These are phyloP conservation scores for Alternaria tenuissima DNA, from an alignment of 2,329 filamentous ascomycete species.

Conservation along the genomic window DNA sequence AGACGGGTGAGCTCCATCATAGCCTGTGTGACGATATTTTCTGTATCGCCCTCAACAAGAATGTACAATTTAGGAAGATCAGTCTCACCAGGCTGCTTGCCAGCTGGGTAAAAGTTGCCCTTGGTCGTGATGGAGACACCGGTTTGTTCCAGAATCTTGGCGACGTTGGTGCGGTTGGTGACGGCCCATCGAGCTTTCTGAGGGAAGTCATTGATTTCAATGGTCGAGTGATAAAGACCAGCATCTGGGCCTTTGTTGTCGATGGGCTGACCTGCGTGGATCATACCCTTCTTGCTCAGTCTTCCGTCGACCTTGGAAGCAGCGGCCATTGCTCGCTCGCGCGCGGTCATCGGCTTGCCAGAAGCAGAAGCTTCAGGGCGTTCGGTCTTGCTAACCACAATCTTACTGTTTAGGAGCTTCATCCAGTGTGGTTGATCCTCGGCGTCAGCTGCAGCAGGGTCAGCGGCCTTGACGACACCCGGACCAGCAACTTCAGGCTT, in stretches of 20 bases:
- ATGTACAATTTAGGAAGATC: conserved; percentile 96
- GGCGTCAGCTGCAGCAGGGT: conserved; percentile 21
- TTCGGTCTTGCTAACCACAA: conserved; percentile 76
- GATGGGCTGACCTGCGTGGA: conserved; percentile 90
- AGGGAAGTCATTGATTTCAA: conserved; percentile 99
- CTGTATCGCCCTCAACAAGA: conserved; percentile 95
- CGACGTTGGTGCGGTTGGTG: conserved; percentile 97
- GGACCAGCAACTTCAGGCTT: conserved; percentile 60
- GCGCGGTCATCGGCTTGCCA: conserved; percentile 65
- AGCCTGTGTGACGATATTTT: conserved; percentile 87
- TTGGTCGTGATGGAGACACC: conserved; percentile 98
- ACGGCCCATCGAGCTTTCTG: conserved; percentile 99
- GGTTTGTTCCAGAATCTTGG: conserved; percentile 94
- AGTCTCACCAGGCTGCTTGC: conserved; percentile 76
- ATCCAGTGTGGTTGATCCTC: conserved; percentile 41
- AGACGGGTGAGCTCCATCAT: conserved; percentile 89
- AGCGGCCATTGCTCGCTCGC: conserved; percentile 89
- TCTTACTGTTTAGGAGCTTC: conserved; percentile 67
- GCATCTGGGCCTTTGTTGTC: conserved; percentile 99
- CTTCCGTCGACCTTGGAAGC: conserved; percentile 91
- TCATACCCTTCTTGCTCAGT: conserved; percentile 85
- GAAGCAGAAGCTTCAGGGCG: conserved; percentile 54
- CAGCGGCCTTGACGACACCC: conserved; percentile 43
- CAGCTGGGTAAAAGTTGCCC: conserved; percentile 84
- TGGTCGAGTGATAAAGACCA: conserved; percentile 92